Conservation (phyloP, 1,284 basidiomycete species). For the Vanrija sp. region DNA sequence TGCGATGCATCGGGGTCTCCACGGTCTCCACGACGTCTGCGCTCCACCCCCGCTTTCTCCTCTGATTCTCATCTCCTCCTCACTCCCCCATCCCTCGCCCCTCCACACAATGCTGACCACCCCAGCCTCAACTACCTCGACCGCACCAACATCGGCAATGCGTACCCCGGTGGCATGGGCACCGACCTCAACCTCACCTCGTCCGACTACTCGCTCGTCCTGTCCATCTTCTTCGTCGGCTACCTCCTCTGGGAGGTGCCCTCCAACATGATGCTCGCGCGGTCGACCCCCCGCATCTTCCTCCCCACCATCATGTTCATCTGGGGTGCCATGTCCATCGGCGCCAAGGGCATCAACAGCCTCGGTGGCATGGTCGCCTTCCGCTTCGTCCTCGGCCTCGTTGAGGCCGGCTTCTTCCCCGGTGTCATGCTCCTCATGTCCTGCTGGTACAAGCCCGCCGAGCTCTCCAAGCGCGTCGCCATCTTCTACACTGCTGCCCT, state of each 20-base stretch:
- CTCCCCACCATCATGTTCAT: conserved; percentile 39
- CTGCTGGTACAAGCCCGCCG: conserved; percentile 45
- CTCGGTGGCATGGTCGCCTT: conserved; percentile 45
- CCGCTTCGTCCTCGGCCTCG: conserved; percentile 45
- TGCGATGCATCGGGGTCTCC: too few species aligned
- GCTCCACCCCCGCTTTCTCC: too few species aligned
- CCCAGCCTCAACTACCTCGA: conserved; percentile 2
- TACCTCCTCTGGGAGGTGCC: conserved; percentile 35
- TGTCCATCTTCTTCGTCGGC: conserved; percentile 47
- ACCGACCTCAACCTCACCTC: conserved; percentile 34
- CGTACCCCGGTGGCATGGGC: conserved; percentile 47
- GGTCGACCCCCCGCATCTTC: conserved; percentile 43
- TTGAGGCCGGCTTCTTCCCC: conserved; percentile 46
- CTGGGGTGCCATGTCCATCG: conserved; percentile 40
- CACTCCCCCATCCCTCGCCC: too few species aligned
- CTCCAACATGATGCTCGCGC: conserved; percentile 45
- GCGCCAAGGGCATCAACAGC: conserved; percentile 40
- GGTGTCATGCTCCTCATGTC: conserved; percentile 42
- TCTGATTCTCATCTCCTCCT: too few species aligned
- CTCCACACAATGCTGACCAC: not conserved
- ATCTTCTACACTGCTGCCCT: conserved; percentile 42
- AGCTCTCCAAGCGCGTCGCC: conserved; percentile 38
- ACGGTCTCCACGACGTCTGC: too few species aligned
- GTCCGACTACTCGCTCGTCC: conserved; percentile 40
- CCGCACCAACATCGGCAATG: conserved; percentile 21